A percentile compares a stretch with the other conserved stretches of the same genome.
phyloP scores from a whole-genome alignment of 352 stramenopile genomes.

The Hyaloperonospora arabidopsidis region DNA sequence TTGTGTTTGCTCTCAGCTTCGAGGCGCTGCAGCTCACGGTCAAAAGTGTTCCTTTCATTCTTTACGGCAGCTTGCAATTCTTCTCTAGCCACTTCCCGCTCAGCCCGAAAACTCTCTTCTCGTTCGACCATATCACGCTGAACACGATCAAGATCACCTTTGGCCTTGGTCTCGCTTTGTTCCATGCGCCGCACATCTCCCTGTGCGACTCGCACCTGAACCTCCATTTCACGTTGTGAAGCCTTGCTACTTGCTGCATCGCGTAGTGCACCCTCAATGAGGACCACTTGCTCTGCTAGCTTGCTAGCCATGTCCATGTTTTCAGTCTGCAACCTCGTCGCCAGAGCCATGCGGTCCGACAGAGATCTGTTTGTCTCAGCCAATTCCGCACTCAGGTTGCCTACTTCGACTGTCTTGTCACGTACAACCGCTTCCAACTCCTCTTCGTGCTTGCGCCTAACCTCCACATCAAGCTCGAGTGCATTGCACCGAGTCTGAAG shows the following conservation, averaged over 20 bases:
- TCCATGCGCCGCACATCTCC: conserved; percentile 46
- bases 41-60: conserved; percentile 33
- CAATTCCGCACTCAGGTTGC: conserved; percentile 63
- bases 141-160: conserved; percentile 45
- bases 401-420: conserved; percentile 50
- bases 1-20: conserved; percentile 78
- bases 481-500: conserved; percentile 25
- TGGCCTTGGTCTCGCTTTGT: conserved; percentile 16
- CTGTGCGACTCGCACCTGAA: conserved; percentile 49
- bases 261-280: conserved; percentile 61
- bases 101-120: conserved; percentile 21
- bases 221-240: conserved; percentile 37
- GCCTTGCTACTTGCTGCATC: conserved; percentile 43
- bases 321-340: conserved; percentile 73
- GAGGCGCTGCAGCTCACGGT: conserved; percentile 52
- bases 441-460: conserved; percentile 29
- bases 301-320: conserved; percentile 81
- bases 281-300: conserved; percentile 63
- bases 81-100: conserved; percentile 30
- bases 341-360: conserved; percentile 76
- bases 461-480: conserved; percentile 33
- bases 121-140: conserved; percentile 37
- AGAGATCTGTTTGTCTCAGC: conserved; percentile 76
- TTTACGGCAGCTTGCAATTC: conserved; percentile 37
- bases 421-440: conserved; percentile 43